Base-by-base conservation (phyloP, 2,329 filamentous ascomycete genomes). In the Aureobasidium lini region DNA sequence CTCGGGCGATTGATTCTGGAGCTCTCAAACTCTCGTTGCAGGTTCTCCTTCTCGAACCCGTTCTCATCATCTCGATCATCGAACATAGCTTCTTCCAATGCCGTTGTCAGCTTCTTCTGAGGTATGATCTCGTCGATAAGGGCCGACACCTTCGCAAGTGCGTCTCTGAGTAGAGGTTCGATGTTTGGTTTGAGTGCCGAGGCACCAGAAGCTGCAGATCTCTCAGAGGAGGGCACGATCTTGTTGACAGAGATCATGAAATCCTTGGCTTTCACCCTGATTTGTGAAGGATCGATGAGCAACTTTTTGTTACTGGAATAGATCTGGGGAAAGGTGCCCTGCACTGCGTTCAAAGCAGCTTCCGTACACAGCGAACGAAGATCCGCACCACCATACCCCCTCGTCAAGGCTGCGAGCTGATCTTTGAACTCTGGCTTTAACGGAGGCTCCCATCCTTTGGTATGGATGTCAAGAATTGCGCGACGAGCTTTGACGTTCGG, bases 171-270 rank as follows among this genome's bases (percentile, higher is more conserved):
- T 5, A 99, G 77, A 15, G 94, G 92, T 68, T 92, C 89, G 53
- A 99, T 83, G 10, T 83, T 80, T 65, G 86, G 86, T 1, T 90
- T 89, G 16, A 99, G 76, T 0, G 93, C 88, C 13, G 87, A 83
- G 56, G 93, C 92, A 11, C 87, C 89, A 11, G 92, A 93, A 3
- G 90, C 87, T 0, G 90, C 86, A 48, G 93, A 93, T 63, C 94
- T 82, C 72, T 97, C 90, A 0, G 94, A 97, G 0, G 94, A 97
- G 6, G 94, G 94, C 10, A 96, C 84, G 75, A 99, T 90, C 74
- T 95, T 95, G 77, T 96, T 95, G 70, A 96, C 86, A 0, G 93
- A 95, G 13, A 96, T 82, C 88, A 96, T 96, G 68, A 99, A 99
- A 72, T 99, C 94, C 59, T 94, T 94, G 4, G 94, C 90, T 44